Evolutionary conservation across 2,329 filamentous ascomycete genomes (phyloP).

Genomic region (Colletotrichum caudatum): DNA sequence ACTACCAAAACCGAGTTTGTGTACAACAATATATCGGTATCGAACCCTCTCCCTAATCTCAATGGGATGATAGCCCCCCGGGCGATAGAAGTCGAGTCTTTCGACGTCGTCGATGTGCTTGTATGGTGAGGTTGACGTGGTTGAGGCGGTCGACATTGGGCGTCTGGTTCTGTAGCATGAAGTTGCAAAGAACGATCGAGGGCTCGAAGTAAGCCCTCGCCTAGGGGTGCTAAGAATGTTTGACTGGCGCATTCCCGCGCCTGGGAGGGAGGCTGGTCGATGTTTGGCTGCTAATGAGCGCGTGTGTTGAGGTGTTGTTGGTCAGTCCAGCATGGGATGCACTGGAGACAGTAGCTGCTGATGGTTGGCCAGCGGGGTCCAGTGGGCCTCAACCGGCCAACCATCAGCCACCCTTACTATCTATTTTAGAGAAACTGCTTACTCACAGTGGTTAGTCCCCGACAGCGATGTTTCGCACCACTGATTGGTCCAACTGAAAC

Average conservation of each 20-base stretch:
- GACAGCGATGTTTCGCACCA: no score
- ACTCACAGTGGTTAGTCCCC: neutral
- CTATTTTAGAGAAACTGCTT: neutral
- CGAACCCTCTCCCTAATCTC: constrained; percentile 53
- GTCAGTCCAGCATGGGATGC: constrained; percentile 4
- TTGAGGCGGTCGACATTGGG: constrained; percentile 7
- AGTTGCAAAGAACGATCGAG: constrained; percentile 3
- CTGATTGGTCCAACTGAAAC: no score
- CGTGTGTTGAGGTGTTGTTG: constrained; percentile 19
- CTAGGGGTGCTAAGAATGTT: constrained; percentile 1
- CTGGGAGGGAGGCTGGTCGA: neutral
- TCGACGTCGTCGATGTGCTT: constrained; percentile 46
- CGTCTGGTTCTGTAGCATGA: constrained; percentile 7
- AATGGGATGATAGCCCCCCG: constrained; percentile 55
- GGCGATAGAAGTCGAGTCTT: constrained; percentile 46
- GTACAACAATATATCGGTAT: constrained; percentile 45
- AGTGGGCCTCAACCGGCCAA: neutral
- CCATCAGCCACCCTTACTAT: neutral
- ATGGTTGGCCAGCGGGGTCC: neutral
- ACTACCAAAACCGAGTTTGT: constrained; percentile 49
- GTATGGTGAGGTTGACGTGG: constrained; percentile 33
- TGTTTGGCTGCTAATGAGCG: constrained; percentile 15
- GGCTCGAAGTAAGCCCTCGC: constrained; percentile 5
- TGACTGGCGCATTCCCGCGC: constrained; percentile 20
- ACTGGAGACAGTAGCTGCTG: neutral